phyloP scores from a whole-genome alignment of 2,329 filamentous ascomycete species.

The Eutypella sp. region DNA sequence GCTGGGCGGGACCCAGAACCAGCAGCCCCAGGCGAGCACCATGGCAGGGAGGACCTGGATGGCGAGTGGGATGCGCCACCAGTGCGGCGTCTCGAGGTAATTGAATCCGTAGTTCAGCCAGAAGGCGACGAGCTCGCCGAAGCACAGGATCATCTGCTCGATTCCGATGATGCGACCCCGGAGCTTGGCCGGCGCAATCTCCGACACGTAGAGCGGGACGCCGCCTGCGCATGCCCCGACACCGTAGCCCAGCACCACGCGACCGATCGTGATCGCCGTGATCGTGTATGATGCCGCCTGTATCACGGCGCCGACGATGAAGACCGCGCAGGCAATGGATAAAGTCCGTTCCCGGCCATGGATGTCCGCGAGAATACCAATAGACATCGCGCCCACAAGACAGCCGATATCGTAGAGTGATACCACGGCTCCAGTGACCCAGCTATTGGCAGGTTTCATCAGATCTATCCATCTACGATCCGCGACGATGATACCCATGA shows the following conservation, averaged over 20 bases:
- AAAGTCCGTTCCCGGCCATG: slow-evolving; percentile 13
- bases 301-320: slow-evolving; percentile 11
- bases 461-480: slow-evolving; percentile 9
- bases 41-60: slow-evolving; percentile 28
- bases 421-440: slow-evolving; percentile 13
- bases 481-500: slow-evolving; percentile 15
- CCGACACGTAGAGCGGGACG: slow-evolving; percentile 15
- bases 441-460: slow-evolving; percentile 12
- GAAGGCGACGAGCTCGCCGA: slow-evolving; percentile 13
- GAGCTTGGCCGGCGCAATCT: slow-evolving; percentile 14
- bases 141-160: slow-evolving; percentile 17
- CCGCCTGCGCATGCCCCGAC: slow-evolving; percentile 14
- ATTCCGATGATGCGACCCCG: slow-evolving; percentile 17
- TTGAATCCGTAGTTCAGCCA: slow-evolving; percentile 15
- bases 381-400: slow-evolving; percentile 12
- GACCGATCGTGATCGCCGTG: slow-evolving; percentile 10
- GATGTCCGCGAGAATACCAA: slow-evolving; percentile 10
- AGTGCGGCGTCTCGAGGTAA: slow-evolving; percentile 9
- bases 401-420: slow-evolving; percentile 14
- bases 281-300: slow-evolving; percentile 13
- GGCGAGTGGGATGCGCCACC: slow-evolving; percentile 29
- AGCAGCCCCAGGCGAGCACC: slow-evolving; percentile 22
- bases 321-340: slow-evolving; percentile 9
- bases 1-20: slow-evolving; percentile 21
- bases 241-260: slow-evolving; percentile 12